Conservation (phyloP, 768 basidiomycete genomes). For the Leccinum subtestaceum region DNA sequence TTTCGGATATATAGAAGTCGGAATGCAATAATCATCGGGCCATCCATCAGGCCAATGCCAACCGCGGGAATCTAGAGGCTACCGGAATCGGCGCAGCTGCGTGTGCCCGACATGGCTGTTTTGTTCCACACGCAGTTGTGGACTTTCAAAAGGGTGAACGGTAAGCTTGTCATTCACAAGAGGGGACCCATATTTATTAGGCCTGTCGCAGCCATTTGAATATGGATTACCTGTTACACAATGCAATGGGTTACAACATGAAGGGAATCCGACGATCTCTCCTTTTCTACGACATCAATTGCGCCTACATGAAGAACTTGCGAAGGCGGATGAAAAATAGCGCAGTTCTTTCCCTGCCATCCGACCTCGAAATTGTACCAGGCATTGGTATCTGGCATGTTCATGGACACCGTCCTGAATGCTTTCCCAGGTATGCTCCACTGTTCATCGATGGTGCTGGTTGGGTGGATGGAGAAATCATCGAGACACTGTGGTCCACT, state of each 20-base stretch:
- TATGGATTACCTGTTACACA: slow-evolving; percentile 1
- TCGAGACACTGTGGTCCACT: slow-evolving; percentile 4
- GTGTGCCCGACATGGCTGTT: slow-evolving; percentile 2
- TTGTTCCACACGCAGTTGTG: background rate
- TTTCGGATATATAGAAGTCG: background rate
- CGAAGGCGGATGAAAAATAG: background rate
- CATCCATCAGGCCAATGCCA: background rate
- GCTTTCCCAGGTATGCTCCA: slow-evolving; percentile 9
- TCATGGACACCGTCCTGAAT: slow-evolving; percentile 24
- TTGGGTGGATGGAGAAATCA: slow-evolving; percentile 5
- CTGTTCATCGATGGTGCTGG: background rate
- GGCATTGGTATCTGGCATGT: slow-evolving; percentile 29
- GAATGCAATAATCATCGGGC: slow-evolving; percentile 4
- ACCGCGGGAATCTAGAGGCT: background rate
- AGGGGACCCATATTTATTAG: background rate
- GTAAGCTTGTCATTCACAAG: background rate
- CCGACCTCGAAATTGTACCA: background rate
- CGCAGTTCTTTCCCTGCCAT: background rate
- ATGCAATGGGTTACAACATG: slow-evolving; percentile 3
- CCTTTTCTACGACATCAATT: slow-evolving; percentile 9
- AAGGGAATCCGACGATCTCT: rapidly evolving
- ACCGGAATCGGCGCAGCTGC: background rate
- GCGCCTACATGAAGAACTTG: slow-evolving; percentile 9
- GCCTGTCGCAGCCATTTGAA: slow-evolving; percentile 1
- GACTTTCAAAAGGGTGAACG: background rate